These are phyloP conservation scores for Sextonia rubra DNA, from an alignment of 164 flowering plant species.

Conservation along the genomic window DNA sequence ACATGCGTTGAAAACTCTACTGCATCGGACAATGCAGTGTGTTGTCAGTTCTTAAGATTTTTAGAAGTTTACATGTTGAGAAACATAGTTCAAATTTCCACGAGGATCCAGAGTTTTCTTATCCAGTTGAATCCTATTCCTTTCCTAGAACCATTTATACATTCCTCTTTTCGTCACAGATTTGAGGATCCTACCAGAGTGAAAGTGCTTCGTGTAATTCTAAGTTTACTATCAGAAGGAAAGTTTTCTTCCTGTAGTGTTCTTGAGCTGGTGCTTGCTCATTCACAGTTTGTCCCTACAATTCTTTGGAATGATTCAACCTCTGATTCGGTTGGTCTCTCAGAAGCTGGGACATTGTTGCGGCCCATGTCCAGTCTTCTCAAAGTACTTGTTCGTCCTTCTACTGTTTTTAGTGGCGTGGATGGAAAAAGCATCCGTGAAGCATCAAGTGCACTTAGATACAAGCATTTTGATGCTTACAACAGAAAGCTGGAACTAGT, in stretches of 20 bases:
- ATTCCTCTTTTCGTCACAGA: slow-evolving; percentile 58
- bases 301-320: slow-evolving; percentile 31
- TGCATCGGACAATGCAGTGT: slow-evolving; percentile 13
- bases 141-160: slow-evolving; percentile 51
- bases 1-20: slow-evolving; percentile 19
- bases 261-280: slow-evolving; percentile 66
- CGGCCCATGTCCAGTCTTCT: slow-evolving; percentile 69
- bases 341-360: slow-evolving; percentile 36
- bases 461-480: slow-evolving; percentile 3
- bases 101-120: slow-evolving; percentile 33
- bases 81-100: slow-evolving; percentile 42
- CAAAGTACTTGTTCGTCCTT: slow-evolving; percentile 31
- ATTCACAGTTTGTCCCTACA: slow-evolving; percentile 67
- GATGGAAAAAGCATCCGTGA: slow-evolving; percentile 15
- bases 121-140: slow-evolving; percentile 42
- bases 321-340: slow-evolving; percentile 24
- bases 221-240: slow-evolving; percentile 38
- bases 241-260: slow-evolving; percentile 32
- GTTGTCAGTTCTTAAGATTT: slow-evolving; percentile 35
- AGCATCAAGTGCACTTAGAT: slow-evolving; percentile 7
- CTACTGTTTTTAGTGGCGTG: slow-evolving; percentile 14
- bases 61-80: slow-evolving; percentile 58
- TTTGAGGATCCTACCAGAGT: slow-evolving; percentile 71
- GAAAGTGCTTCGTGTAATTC: slow-evolving; percentile 40
- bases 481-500: slow-evolving; percentile 55